Evolutionary conservation across 345 rosid species (phyloP), one percentile per base, ranked within the genome.

Genomic region (Murraya paniculata): DNA sequence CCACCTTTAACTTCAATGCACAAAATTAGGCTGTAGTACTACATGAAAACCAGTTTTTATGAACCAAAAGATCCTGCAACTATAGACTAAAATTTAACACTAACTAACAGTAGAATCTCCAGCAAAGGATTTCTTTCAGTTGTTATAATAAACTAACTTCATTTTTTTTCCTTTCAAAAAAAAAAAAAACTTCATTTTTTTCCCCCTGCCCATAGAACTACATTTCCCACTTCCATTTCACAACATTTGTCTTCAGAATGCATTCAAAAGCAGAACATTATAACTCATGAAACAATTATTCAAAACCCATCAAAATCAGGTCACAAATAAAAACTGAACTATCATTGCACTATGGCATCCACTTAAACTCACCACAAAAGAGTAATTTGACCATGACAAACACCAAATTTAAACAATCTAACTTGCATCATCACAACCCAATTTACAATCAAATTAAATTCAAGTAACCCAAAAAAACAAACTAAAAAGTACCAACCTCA

Each of bases 401-500:
- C 72, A 55, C 64, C 80, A 64, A 74, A 74, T 33, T 35, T 77
- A 64, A 50, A 67, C 70, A 33, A 41, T 64, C 41, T 81, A 48
- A 85, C 56, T 71, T 27, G 11, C 61, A 78, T 7, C 27, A 35
- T 72, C 39, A 11, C 33, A 67, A 41, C 68, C 68, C 76, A 69
- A 82, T 61, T 73, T 48, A 68, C 64, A 72, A 60, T 9, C 19
- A 71, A 79, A 81, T 35, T 5, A 27, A 36, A 76, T 50, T 36
- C 6, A 73, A 71, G 39, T 24, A 74, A 64, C 70, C 73, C 59
- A 45, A 9, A 64, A 27, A 45, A 81, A 56, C 39, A 53, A 50
- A 36, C 36, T 21, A 71, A 67, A 62, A 28, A 75, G 39, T 36
- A 87, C 92, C 57, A 67, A 96, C 99, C 97, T 96, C 92, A 79